Evolutionary conservation across 768 basidiomycete genomes (phyloP).

Genomic region (Boletus rubropictus): DNA sequence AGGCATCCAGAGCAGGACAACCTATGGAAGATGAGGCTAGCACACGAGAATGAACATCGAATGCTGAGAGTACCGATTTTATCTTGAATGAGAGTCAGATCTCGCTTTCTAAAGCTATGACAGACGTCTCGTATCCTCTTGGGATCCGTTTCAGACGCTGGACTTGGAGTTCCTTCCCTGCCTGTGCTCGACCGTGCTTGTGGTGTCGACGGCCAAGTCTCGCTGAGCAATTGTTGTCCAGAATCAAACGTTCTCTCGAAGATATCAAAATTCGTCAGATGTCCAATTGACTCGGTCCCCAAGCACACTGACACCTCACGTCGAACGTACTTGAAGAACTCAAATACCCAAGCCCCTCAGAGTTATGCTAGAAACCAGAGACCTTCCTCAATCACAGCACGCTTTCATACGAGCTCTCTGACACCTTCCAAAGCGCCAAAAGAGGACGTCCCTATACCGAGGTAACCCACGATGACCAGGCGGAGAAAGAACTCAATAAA

Average conservation of each 20-base stretch:
- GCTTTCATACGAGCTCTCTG: constrained; percentile 27
- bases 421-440: constrained; percentile 27
- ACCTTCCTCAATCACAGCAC: too few species aligned
- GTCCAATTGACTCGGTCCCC: too few species aligned
- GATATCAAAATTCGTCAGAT: too few species aligned
- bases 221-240: too few species aligned
- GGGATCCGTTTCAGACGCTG: too few species aligned
- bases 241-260: too few species aligned
- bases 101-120: too few species aligned
- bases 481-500: constrained; percentile 19
- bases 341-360: constrained; percentile 20
- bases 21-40: background rate
- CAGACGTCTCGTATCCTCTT: too few species aligned
- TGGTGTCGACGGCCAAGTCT: too few species aligned
- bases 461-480: constrained; percentile 20
- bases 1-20: background rate
- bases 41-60: background rate
- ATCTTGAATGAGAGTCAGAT: too few species aligned
- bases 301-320: constrained; percentile 7
- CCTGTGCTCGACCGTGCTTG: too few species aligned
- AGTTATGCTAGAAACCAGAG: constrained; percentile 33
- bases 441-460: constrained; percentile 30
- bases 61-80: background rate
- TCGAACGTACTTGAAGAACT: constrained; percentile 20
- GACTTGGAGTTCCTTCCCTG: too few species aligned